These are phyloP conservation scores for Ascobolus immersus DNA, from an alignment of 495 filamentous ascomycete genomes.

Conservation along the genomic window DNA sequence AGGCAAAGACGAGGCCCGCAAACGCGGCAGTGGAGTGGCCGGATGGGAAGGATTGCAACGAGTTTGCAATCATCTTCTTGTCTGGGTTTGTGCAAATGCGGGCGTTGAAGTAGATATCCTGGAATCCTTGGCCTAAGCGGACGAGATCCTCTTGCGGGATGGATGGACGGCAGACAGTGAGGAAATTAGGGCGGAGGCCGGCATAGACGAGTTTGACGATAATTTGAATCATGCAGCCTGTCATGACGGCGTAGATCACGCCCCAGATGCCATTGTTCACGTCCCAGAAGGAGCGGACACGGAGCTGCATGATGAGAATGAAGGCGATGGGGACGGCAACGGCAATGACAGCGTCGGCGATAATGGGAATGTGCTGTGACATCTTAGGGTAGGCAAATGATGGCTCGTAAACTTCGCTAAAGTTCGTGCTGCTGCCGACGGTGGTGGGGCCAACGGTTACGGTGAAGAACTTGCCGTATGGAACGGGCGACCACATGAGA, in stretches of 20 bases:
- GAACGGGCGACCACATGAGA: constrained; percentile 15
- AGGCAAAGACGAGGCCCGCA: constrained; percentile 29
- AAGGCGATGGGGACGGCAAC: constrained; percentile 28
- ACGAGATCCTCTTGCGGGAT: constrained; percentile 15
- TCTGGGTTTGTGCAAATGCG: constrained; percentile 26
- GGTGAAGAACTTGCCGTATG: constrained; percentile 14
- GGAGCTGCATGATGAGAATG: constrained; percentile 18
- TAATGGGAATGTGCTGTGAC: constrained; percentile 37
- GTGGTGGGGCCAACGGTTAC: constrained; percentile 1
- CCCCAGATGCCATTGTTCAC: constrained; percentile 24
- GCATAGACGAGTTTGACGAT: constrained; percentile 32
- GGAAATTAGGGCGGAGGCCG: constrained; percentile 33
- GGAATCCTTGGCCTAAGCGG: constrained; percentile 16
- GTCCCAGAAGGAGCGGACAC: constrained; percentile 24
- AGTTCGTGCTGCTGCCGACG: constrained; percentile 4
- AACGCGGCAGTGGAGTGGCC: constrained; percentile 35
- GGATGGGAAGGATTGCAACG: constrained; percentile 32
- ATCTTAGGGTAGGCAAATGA: constrained; percentile 35
- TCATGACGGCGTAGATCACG: constrained; percentile 25
- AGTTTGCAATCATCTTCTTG: constrained; percentile 20
- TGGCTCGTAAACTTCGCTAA: constrained; percentile 32
- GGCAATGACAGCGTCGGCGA: constrained; percentile 28
- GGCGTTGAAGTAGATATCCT: constrained; percentile 21
- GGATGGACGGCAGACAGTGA: constrained; percentile 30
- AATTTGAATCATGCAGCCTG: constrained; percentile 28